phyloP scores from a whole-genome alignment of 352 stramenopile genomes.

The Aphanomyces cochlioides region DNA sequence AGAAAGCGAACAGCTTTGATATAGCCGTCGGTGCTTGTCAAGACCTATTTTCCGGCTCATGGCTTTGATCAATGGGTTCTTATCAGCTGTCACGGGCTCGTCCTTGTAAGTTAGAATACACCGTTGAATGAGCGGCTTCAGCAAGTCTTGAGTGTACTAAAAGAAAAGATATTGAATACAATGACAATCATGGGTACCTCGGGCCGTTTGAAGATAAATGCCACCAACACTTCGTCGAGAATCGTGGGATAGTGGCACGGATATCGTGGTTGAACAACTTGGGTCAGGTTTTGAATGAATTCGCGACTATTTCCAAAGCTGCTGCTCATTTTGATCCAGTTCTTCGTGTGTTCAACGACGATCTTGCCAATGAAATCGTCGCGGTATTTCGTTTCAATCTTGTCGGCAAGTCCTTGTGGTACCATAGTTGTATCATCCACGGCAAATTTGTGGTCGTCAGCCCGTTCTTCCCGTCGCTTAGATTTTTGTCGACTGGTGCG shows the following conservation, averaged over 20 bases:
- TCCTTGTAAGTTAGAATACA: slow-evolving; percentile 46
- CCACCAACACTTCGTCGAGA: slow-evolving; percentile 71
- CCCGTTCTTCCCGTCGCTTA: slow-evolving; percentile 27
- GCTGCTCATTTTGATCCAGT: slow-evolving; percentile 56
- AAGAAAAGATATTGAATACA: neutral
- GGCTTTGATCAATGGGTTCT: slow-evolving; percentile 66
- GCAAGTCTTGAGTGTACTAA: slow-evolving; percentile 43
- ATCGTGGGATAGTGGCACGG: slow-evolving; percentile 76
- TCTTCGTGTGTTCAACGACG: slow-evolving; percentile 60
- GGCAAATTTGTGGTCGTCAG: slow-evolving; percentile 23
- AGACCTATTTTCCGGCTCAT: slow-evolving; percentile 47
- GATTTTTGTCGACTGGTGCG: slow-evolving; percentile 16
- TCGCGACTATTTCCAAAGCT: slow-evolving; percentile 50
- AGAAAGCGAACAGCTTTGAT: slow-evolving; percentile 30
- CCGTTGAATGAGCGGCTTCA: slow-evolving; percentile 69
- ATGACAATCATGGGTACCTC: slow-evolving; percentile 35
- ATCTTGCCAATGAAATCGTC: slow-evolving; percentile 46
- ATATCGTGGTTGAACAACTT: slow-evolving; percentile 74
- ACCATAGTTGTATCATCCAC: slow-evolving; percentile 52
- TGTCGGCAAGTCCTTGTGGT: slow-evolving; percentile 76
- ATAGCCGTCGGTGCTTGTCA: neutral
- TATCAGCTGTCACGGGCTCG: slow-evolving; percentile 52
- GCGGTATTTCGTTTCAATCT: slow-evolving; percentile 64
- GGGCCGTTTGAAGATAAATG: slow-evolving; percentile 71
- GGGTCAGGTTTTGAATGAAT: slow-evolving; percentile 68